Evolutionary conservation across 805 yeast species (phyloP), one percentile per base, ranked within the genome.

Genomic region (Yamadazyma olivae): DNA sequence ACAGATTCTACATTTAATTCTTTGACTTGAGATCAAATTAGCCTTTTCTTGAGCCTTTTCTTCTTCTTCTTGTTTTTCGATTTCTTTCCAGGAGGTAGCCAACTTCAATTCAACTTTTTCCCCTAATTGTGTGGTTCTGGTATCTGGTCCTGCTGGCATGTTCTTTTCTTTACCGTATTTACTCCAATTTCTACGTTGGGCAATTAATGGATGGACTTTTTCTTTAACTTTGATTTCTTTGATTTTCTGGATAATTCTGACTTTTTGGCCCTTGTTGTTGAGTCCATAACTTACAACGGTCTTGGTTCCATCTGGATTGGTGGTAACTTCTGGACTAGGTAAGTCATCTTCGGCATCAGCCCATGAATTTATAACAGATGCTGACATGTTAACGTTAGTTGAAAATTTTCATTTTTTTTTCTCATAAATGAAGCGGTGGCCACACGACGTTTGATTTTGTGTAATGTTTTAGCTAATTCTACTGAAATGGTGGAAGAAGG

Each of bases 231-330:
- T 76, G 41, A 84, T 77, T 53, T 83, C 85, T 58, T 75, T 81
- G 57, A 93, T 79, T 57, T 75, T 84, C 61, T 90, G 96, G 30
- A 96, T 89, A 35, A 90, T 77, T 62, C 83, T 87, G 45, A 84
- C 87, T 57, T 83, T 89, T 60, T 86, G 81, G 41, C 95, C 95
- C 42, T 82, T 79, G 32, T 77, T 81, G 51, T 84, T 83, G 46
- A 77, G 65, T 55, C 83, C 75, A 69, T 73, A 90, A 28, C 90
- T 77, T 39, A 89, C 75, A 36, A 91, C 81, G 7, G 96, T 87
- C 64, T 85, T 88, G 41, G 96, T 84, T 37, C 96, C 96, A 56
- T 90, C 97, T 24, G 79, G 69, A 57, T 89, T 88, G 30, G 75
- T 75, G 36, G 79, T 83, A 51, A 87, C 74, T 57, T 81, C 83